phyloP scores from a whole-genome alignment of 129 eudicot genomes.

The Flaveria bidentis region DNA sequence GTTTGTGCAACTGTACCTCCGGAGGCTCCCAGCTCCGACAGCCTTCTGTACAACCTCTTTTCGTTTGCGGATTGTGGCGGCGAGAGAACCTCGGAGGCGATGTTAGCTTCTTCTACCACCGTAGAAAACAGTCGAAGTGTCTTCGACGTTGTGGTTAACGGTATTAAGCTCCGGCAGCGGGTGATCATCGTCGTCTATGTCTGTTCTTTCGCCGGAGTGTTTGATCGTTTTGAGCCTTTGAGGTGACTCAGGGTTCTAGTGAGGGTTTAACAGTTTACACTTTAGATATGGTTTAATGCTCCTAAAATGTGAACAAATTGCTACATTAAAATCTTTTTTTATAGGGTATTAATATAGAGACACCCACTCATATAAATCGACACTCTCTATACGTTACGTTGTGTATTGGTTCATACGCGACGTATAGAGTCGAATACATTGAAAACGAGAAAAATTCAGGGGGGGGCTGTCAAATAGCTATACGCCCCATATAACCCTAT shows the following conservation, averaged over 20 bases:
- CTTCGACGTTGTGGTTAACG: conserved; percentile 16
- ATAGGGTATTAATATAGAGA: too few species aligned
- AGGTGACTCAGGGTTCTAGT: conserved; percentile 1
- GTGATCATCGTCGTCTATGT: conserved; percentile 5
- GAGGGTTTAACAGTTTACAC: conserved; percentile 15
- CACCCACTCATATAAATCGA: too few species aligned
- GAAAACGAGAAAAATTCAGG: too few species aligned
- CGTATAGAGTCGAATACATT: too few species aligned
- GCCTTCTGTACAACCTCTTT: conserved; percentile 43
- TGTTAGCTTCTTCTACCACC: conserved; percentile 23
- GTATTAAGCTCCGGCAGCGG: conserved; percentile 32
- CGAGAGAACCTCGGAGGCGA: conserved; percentile 15
- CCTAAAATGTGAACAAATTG: too few species aligned
- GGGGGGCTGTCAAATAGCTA: too few species aligned
- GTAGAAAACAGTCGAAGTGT: conserved; percentile 25
- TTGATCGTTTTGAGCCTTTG: conserved; percentile 4
- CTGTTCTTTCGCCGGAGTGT: conserved; percentile 1
- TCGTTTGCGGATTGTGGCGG: conserved; percentile 29
- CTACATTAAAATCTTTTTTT: too few species aligned
- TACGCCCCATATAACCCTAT: too few species aligned
- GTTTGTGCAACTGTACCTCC: conserved; percentile 45
- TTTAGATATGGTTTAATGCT: too few species aligned
- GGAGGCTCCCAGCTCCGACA: conserved; percentile 54
- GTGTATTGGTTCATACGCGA: too few species aligned
- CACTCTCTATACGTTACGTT: too few species aligned